Evolutionary conservation across 225 moss, liverwort and hornwort genomes (phyloP).

Genomic region (Anthoceros angustus): DNA sequence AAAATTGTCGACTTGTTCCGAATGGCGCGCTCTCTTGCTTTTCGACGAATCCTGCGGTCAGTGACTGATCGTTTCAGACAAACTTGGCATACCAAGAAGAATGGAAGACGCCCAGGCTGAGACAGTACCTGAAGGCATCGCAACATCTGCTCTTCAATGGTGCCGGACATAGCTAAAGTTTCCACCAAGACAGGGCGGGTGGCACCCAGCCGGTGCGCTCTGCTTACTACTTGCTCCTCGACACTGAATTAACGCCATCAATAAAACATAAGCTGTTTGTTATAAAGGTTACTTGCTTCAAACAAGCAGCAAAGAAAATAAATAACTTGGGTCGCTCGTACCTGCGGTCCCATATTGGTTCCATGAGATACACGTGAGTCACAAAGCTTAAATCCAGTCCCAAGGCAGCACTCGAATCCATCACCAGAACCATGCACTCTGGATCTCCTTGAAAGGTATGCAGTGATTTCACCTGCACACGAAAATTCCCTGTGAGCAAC

Average conservation of each 20-base stretch:
- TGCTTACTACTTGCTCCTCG: conserved; percentile 94
- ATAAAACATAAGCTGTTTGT: not conserved
- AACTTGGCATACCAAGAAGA: not conserved
- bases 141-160: conserved; percentile 92
- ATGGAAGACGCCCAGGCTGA: not conserved
- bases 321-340: conserved; percentile 9
- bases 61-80: not conserved
- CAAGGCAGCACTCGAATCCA: conserved; percentile 79
- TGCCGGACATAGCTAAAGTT: conserved; percentile 87
- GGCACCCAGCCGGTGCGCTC: conserved; percentile 93
- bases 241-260: conserved; percentile 25
- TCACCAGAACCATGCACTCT: conserved; percentile 71
- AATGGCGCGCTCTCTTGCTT: conserved; percentile 25
- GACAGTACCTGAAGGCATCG: conserved; percentile 47
- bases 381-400: conserved; percentile 94
- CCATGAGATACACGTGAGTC: conserved; percentile 90
- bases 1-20: conserved; percentile 35
- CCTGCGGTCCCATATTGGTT: conserved; percentile 98
- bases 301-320: not conserved
- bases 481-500: not conserved
- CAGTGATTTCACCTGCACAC: conserved; percentile 69
- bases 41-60: conserved; percentile 36
- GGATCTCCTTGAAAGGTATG: conserved; percentile 52
- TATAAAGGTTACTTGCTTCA: not conserved
- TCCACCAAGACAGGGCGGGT: conserved; percentile 77